Conservation (phyloP, 371 early-diverging fungal species). For the Blakeslea trispora region DNA sequence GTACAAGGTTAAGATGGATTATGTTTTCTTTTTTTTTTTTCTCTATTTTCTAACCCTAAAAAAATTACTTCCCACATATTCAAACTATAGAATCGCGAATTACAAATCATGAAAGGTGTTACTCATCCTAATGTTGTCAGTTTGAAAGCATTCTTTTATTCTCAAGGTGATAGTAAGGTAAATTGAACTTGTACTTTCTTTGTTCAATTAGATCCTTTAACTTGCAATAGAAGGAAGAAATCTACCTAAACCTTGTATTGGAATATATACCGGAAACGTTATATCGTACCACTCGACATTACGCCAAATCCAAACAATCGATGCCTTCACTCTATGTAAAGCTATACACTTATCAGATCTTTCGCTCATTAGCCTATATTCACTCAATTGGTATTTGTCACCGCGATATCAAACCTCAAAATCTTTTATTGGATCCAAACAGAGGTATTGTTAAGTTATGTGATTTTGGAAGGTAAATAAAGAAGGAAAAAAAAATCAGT, state of each 20-base stretch:
- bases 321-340: slow-evolving; percentile 94
- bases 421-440: slow-evolving; percentile 90
- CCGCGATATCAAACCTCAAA: slow-evolving; percentile 99
- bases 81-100: slow-evolving; percentile 77
- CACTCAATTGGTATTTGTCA: slow-evolving; percentile 91
- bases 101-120: slow-evolving; percentile 88
- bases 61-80: too few species aligned
- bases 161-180: slow-evolving; percentile 64
- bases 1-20: slow-evolving; percentile 70
- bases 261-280: slow-evolving; percentile 90
- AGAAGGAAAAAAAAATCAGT: too few species aligned
- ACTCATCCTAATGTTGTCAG: slow-evolving; percentile 84
- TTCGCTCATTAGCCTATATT: slow-evolving; percentile 93
- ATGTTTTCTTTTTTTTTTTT: too few species aligned
- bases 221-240: slow-evolving; percentile 82
- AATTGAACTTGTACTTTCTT: too few species aligned
- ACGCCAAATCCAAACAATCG: slow-evolving; percentile 85
- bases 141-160: slow-evolving; percentile 83
- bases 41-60: too few species aligned
- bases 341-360: slow-evolving; percentile 96
- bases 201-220: too few species aligned
- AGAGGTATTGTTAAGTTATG: slow-evolving; percentile 95
- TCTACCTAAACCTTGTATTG: slow-evolving; percentile 84
- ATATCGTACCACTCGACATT: slow-evolving; percentile 82
- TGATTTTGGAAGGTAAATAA: slow-evolving; percentile 96